Percentiles rank a stretch among this genome's conserved stretches.
These are phyloP conservation scores for Arbutus unedo DNA, from an alignment of 148 eudicot species.

Conservation along the genomic window DNA sequence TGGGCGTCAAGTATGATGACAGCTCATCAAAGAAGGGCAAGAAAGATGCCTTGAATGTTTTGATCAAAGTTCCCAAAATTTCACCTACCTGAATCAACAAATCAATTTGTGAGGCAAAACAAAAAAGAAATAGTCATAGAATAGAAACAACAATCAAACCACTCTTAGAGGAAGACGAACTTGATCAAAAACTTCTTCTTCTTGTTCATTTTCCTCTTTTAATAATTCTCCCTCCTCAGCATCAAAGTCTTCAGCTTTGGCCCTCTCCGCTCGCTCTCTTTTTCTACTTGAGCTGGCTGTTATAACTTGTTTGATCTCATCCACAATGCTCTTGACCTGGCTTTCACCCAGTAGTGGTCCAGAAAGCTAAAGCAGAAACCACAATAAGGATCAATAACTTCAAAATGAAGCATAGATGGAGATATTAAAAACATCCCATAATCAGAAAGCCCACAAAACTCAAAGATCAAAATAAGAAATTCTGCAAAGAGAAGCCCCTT, in stretches of 20 bases:
- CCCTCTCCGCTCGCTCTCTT: conserved; percentile 77
- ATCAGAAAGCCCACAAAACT: not conserved
- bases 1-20: conserved; percentile 81
- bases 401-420: conserved; percentile 5
- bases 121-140: conserved; percentile 1
- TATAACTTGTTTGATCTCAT: conserved; percentile 88
- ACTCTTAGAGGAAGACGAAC: conserved; percentile 33
- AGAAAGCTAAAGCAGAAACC: conserved; percentile 43
- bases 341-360: conserved; percentile 78
- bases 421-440: not conserved
- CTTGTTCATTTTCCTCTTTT: conserved; percentile 91
- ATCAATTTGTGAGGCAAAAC: conserved; percentile 8
- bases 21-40: conserved; percentile 92
- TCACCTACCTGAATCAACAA: conserved; percentile 70
- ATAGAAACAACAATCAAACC: not conserved
- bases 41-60: conserved; percentile 86
- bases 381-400: conserved; percentile 10
- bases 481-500: not conserved
- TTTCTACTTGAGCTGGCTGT: conserved; percentile 95
- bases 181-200: conserved; percentile 94
- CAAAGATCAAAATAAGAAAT: not conserved
- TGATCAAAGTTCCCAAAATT: conserved; percentile 81
- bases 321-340: conserved; percentile 85
- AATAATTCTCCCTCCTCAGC: conserved; percentile 95
- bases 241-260: conserved; percentile 97